phyloP scores from a whole-genome alignment of 1,284 basidiomycete species.

The Melampsora larici-populina region DNA sequence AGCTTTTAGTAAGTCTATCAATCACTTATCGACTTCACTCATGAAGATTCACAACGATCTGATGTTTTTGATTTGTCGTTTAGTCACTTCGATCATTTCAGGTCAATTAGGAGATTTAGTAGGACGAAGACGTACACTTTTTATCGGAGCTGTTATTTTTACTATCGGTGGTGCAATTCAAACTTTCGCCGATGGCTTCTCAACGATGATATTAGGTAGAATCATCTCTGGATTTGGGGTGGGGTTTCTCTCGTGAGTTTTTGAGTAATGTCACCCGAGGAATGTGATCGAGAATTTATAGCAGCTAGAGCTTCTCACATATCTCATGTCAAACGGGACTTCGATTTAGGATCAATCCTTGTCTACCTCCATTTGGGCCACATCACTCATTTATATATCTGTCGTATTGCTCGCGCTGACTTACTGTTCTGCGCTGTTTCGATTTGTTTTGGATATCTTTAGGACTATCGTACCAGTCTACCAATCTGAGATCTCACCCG shows the following conservation, averaged over 20 bases:
- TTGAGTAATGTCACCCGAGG: not conserved
- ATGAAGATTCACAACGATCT: not conserved
- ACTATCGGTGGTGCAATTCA: conserved; percentile 84
- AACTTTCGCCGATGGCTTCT: conserved; percentile 78
- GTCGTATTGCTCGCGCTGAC: not conserved
- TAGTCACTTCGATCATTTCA: conserved; percentile 84
- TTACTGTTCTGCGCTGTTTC: conserved; percentile 2
- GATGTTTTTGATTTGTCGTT: not conserved
- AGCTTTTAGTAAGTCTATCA: conserved; percentile 70
- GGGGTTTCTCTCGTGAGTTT: conserved; percentile 76
- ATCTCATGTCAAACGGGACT: conserved; percentile 15
- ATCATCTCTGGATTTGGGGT: conserved; percentile 89
- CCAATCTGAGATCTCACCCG: conserved; percentile 93
- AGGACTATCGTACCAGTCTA: conserved; percentile 97
- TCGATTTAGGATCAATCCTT: not conserved
- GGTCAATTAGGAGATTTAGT: conserved; percentile 82
- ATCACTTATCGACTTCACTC: conserved; percentile 41
- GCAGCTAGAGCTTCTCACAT: no score
- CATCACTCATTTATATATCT: not conserved
- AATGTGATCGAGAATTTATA: not conserved
- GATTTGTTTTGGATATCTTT: conserved; percentile 30
- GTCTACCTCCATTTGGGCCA: not conserved
- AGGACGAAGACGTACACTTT: conserved; percentile 80
- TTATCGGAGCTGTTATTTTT: conserved; percentile 81
- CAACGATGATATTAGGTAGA: conserved; percentile 80